A percentile compares a stretch with the other conserved stretches of the same genome.
phyloP scores from a whole-genome alignment of 345 rosid genomes.

The Syzygium jambos region DNA sequence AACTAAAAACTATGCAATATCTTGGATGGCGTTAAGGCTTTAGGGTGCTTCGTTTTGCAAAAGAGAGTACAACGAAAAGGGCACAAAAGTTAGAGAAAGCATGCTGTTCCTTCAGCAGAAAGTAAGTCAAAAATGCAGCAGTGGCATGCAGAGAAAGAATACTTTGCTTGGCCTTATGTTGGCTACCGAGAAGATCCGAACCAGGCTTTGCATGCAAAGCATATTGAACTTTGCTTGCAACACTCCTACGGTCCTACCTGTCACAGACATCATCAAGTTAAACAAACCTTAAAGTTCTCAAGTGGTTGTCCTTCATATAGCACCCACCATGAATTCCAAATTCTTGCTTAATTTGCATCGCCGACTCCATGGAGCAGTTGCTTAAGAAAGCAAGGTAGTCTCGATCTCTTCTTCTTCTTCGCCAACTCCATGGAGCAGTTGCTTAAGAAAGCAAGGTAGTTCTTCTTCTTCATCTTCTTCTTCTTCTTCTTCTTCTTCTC shows the following conservation, averaged over 20 bases:
- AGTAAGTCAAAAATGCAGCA: background rate
- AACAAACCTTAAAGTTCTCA: background rate
- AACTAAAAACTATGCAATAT: background rate
- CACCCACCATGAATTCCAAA: background rate
- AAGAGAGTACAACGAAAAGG: background rate
- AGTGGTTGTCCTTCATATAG: constrained; percentile 18
- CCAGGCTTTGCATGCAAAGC: constrained; percentile 29
- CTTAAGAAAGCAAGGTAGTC: constrained; percentile 25
- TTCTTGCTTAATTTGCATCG: background rate
- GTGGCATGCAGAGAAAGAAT: constrained; percentile 10
- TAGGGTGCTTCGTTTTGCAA: background rate
- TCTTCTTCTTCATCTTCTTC: background rate
- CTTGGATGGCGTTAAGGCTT: background rate
- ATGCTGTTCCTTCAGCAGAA: background rate
- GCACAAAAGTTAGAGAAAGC: background rate
- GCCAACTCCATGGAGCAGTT: constrained; percentile 19
- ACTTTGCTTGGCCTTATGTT: constrained; percentile 16
- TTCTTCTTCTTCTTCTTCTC: too few relatives aligned
- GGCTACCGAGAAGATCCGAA: constrained; percentile 1
- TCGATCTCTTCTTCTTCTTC: background rate
- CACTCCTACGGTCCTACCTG: background rate
- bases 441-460: constrained; percentile 25
- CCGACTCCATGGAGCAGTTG: constrained; percentile 20
- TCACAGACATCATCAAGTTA: background rate
- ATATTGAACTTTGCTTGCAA: constrained; percentile 21